Evolutionary conservation across 495 filamentous ascomycete species (phyloP).

Genomic region (Talaromyces thailandensis): DNA sequence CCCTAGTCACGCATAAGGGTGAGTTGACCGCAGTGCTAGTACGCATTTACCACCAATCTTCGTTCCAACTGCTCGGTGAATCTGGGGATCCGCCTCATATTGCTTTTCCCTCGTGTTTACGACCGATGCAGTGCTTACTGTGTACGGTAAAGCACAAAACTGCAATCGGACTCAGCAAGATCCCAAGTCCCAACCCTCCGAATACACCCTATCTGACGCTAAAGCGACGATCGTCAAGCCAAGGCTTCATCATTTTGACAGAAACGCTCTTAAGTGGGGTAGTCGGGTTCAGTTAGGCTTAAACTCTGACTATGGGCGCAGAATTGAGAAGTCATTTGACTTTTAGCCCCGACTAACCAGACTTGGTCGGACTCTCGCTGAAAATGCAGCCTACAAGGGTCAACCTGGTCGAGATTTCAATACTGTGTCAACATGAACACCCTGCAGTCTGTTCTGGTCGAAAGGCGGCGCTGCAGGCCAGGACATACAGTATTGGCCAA

Average conservation of each 20-base stretch:
- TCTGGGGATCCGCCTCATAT: not conserved
- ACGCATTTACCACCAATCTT: not conserved
- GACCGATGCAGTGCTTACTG: not conserved
- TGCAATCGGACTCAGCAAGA: not conserved
- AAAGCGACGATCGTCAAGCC: slow-evolving; percentile 1
- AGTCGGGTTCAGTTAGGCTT: not conserved
- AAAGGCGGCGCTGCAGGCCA: not conserved
- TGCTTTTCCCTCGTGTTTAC: not conserved
- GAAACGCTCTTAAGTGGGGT: not conserved
- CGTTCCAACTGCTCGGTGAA: not conserved
- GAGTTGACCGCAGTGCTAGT: not conserved
- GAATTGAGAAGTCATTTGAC: slow-evolving; percentile 3
- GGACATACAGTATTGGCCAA: not conserved
- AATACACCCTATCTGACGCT: not conserved
- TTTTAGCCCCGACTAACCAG: not conserved
- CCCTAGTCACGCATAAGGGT: not conserved
- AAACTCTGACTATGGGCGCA: not conserved
- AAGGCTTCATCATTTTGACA: not conserved
- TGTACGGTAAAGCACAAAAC: not conserved
- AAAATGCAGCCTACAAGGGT: not conserved
- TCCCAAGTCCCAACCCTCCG: not conserved
- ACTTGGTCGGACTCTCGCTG: not conserved
- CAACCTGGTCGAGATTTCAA: not conserved
- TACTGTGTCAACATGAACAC: not conserved
- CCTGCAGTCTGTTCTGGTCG: not conserved